phyloP scores from a whole-genome alignment of 495 filamentous ascomycete species.

The Pseudomonodictys pantanalensis region DNA sequence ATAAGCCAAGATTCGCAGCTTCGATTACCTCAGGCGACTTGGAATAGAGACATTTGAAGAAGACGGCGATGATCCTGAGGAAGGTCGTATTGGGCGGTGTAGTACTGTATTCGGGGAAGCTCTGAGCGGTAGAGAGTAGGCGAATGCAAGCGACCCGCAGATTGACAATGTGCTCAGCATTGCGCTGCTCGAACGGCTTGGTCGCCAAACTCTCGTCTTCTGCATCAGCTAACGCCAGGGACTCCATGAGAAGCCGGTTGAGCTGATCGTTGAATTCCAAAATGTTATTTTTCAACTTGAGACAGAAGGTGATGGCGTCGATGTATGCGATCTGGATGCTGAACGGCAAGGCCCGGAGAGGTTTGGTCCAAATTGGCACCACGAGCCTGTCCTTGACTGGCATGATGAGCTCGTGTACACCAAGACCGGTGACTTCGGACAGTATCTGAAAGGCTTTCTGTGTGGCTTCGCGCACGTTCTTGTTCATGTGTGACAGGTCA shows the following conservation, averaged over 20 bases:
- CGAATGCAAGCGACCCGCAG: slow-evolving; percentile 93
- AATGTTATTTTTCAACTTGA: slow-evolving; percentile 80
- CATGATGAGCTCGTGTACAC: slow-evolving; percentile 79
- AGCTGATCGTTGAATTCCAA: slow-evolving; percentile 86
- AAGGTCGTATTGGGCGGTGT: slow-evolving; percentile 68
- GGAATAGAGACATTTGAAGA: slow-evolving; percentile 96
- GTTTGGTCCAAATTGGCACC: slow-evolving; percentile 88
- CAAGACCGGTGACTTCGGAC: slow-evolving; percentile 67
- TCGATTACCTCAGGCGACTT: slow-evolving; percentile 88
- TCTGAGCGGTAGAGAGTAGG: slow-evolving; percentile 86
- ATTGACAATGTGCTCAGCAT: slow-evolving; percentile 82
- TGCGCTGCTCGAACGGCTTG: slow-evolving; percentile 85
- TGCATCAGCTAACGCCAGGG: slow-evolving; percentile 86
- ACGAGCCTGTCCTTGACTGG: slow-evolving; percentile 85
- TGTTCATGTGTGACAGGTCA: slow-evolving; percentile 92
- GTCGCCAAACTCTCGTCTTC: slow-evolving; percentile 82
- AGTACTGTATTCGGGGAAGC: slow-evolving; percentile 81
- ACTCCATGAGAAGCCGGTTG: slow-evolving; percentile 86
- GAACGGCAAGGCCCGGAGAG: slow-evolving; percentile 86
- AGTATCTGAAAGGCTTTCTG: slow-evolving; percentile 78
- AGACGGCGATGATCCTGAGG: slow-evolving; percentile 83
- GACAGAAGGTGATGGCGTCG: slow-evolving; percentile 90
- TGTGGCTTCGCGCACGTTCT: slow-evolving; percentile 81
- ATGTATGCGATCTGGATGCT: slow-evolving; percentile 94
- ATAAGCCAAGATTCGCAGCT: slow-evolving; percentile 84